phyloP scores from a whole-genome alignment of 2,329 filamentous ascomycete genomes.

The Aspergillus jensenii region DNA sequence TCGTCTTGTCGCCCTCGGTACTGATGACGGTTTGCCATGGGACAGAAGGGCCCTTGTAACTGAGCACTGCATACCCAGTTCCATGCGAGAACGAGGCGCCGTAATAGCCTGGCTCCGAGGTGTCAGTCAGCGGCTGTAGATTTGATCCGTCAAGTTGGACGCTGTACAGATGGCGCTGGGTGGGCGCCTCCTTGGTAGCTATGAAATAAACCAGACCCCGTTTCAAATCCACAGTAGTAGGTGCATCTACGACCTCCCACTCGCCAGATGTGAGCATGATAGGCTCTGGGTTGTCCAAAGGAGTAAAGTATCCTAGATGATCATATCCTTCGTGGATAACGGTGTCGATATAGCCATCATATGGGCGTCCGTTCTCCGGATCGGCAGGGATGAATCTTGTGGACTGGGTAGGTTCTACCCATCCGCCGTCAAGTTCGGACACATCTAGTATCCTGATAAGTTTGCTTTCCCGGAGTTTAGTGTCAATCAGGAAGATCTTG shows the following conservation, averaged over 20 bases:
- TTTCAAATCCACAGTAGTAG: constrained; percentile 78
- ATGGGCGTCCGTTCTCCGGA: constrained; percentile 66
- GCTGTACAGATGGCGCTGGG: constrained; percentile 87
- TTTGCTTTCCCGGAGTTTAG: constrained; percentile 68
- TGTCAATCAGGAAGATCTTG: constrained; percentile 82
- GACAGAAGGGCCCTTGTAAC: constrained; percentile 78
- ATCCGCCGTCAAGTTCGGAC: constrained; percentile 84
- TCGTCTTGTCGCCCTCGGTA: constrained; percentile 67
- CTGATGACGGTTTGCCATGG: constrained; percentile 90
- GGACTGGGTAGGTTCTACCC: constrained; percentile 90
- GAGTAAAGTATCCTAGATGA: constrained; percentile 90
- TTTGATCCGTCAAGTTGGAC: constrained; percentile 79
- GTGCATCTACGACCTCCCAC: constrained; percentile 89
- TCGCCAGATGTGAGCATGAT: constrained; percentile 80
- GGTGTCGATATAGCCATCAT: constrained; percentile 92
- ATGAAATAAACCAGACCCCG: constrained; percentile 90
- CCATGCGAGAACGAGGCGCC: constrained; percentile 78
- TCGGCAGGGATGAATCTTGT: constrained; percentile 87
- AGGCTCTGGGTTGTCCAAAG: constrained; percentile 78
- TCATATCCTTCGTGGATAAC: constrained; percentile 84
- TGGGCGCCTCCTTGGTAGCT: constrained; percentile 80
- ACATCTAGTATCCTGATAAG: constrained; percentile 79
- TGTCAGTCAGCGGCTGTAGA: constrained; percentile 72
- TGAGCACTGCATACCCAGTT: constrained; percentile 79
- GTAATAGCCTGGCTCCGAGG: constrained; percentile 73